Conservation (phyloP, 2,329 filamentous ascomycete genomes). For the Nothopassalora personata region DNA sequence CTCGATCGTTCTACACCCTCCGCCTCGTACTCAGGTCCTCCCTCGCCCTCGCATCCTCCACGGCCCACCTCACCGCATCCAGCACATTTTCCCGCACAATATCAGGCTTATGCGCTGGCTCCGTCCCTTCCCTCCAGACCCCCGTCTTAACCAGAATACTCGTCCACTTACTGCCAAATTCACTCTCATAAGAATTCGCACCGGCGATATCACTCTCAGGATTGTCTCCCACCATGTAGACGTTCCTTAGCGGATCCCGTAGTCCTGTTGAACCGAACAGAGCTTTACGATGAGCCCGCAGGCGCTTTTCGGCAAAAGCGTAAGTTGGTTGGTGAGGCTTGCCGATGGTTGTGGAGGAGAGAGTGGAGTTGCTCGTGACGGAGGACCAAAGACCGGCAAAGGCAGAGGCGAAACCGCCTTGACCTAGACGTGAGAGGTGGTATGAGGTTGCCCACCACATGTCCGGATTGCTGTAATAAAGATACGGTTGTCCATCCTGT, state of each 20-base stretch:
- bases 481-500: constrained; percentile 68
- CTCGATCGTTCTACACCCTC: not conserved
- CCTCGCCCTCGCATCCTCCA: constrained; percentile 46
- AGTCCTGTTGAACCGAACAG: constrained; percentile 38
- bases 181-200: constrained; percentile 68
- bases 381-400: constrained; percentile 73
- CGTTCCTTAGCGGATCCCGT: constrained; percentile 54
- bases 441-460: constrained; percentile 83
- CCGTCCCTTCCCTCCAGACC: constrained; percentile 57
- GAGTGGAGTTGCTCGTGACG: constrained; percentile 56
- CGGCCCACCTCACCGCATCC: constrained; percentile 70
- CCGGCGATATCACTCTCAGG: constrained; percentile 81
- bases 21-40: not conserved
- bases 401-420: constrained; percentile 82
- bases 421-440: constrained; percentile 79
- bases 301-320: constrained; percentile 70
- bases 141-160: constrained; percentile 76
- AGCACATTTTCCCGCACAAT: constrained; percentile 68
- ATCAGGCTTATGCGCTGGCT: constrained; percentile 57
- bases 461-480: constrained; percentile 90
- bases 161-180: constrained; percentile 66
- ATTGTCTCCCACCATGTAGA: constrained; percentile 84
- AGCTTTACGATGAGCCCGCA: constrained; percentile 56
- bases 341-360: constrained; percentile 61
- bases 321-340: constrained; percentile 79